Evolutionary conservation across 2,329 filamentous ascomycete species (phyloP).

Genomic region (Dothideomycetes sp.): DNA sequence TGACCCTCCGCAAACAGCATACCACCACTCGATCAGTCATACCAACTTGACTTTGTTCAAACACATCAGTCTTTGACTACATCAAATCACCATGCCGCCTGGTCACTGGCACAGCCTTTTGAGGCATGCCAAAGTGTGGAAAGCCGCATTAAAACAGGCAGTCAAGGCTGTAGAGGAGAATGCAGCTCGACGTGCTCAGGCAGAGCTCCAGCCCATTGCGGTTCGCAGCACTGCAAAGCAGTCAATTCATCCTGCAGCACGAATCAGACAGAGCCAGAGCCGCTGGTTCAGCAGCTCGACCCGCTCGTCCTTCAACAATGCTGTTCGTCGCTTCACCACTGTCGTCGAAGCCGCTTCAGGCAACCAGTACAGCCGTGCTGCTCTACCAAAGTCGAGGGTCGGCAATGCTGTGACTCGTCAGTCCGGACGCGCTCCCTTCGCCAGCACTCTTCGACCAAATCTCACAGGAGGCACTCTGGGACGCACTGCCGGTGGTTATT

Average conservation of each 20-base stretch:
- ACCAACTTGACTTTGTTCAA: too few relatives aligned
- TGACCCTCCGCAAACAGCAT: too few relatives aligned
- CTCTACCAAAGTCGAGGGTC: conserved; percentile 46
- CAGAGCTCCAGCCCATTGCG: conserved; percentile 50
- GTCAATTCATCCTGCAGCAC: conserved; percentile 52
- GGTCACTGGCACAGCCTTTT: conserved; percentile 29
- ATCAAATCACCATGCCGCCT: conserved; percentile 26
- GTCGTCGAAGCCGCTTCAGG: conserved; percentile 26
- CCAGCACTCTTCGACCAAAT: conserved; percentile 80
- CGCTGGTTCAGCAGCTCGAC: conserved; percentile 53
- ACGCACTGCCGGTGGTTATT: conserved; percentile 83
- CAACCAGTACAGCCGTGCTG: conserved; percentile 37
- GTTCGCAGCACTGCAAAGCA: conserved; percentile 49
- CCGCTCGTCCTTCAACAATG: conserved; percentile 30
- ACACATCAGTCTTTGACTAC: too few relatives aligned
- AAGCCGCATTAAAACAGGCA: conserved; percentile 22
- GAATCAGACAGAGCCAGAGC: conserved; percentile 55
- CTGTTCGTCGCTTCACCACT: conserved; percentile 46
- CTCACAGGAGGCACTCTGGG: conserved; percentile 79
- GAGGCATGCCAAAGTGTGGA: conserved; percentile 26
- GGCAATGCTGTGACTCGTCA: conserved; percentile 51
- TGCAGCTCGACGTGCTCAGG: conserved; percentile 31
- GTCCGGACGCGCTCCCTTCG: conserved; percentile 73
- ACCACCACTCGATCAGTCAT: too few relatives aligned
- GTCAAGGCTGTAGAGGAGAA: conserved; percentile 23